Percentiles rank a stretch among this genome's conserved stretches.
Conservation (phyloP, 306 rosid species). For the Pyrus communis region DNA sequence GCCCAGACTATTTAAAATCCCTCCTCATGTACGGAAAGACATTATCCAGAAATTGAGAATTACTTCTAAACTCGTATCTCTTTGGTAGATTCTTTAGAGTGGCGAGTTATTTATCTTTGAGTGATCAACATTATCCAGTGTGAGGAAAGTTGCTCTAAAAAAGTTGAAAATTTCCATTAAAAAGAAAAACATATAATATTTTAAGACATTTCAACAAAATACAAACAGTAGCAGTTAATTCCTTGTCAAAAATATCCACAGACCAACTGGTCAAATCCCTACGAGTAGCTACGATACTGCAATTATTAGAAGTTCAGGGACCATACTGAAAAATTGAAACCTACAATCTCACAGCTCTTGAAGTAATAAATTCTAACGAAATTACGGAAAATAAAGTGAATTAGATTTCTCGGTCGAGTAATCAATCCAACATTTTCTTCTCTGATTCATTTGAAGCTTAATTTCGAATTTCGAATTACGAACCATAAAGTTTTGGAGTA, state of each 20-base stretch:
- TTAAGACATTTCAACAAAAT: not conserved
- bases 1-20: too few relatives aligned
- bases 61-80: too few relatives aligned
- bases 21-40: too few relatives aligned
- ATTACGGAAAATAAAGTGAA: not conserved
- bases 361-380: not conserved
- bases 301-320: not conserved
- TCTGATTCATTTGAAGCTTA: conserved; percentile 11
- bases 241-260: not conserved
- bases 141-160: not conserved
- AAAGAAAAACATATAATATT: not conserved
- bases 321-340: not conserved
- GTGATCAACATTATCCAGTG: too few relatives aligned
- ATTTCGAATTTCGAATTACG: not conserved
- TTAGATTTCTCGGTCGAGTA: not conserved
- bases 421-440: not conserved
- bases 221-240: conserved; percentile 13
- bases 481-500: not conserved
- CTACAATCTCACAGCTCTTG: not conserved
- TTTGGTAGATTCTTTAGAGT: too few relatives aligned
- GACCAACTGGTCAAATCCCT: conserved; percentile 13
- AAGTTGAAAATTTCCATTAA: not conserved
- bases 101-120: too few relatives aligned
- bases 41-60: too few relatives aligned
- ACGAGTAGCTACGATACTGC: not conserved